phyloP scores from a whole-genome alignment of 139 green algal species.

The Chloropicon primus region DNA sequence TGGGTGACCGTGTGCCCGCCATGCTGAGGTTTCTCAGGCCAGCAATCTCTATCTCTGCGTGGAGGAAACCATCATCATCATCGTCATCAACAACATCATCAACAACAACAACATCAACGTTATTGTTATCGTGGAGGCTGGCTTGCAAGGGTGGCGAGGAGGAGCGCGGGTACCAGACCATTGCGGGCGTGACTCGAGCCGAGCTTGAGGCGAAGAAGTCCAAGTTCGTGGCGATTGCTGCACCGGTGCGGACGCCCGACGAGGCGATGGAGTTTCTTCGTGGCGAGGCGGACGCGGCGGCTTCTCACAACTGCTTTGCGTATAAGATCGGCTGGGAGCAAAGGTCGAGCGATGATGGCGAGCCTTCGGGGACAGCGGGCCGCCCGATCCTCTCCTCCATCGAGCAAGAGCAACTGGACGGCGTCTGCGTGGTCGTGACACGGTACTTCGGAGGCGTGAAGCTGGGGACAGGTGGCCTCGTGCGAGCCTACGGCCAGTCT shows the following conservation, averaged over 20 bases:
- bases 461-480: constrained; percentile 67
- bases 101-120: no score
- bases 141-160: no score
- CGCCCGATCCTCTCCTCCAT: constrained; percentile 67
- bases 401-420: constrained; percentile 39
- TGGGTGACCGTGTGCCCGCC: no score
- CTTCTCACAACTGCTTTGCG: constrained; percentile 71
- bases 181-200: no score
- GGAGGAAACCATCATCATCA: no score
- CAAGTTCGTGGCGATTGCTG: constrained; percentile 54
- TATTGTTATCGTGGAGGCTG: no score
- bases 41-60: no score
- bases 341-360: constrained; percentile 65
- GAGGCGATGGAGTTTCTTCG: constrained; percentile 39
- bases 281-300: constrained; percentile 23
- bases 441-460: constrained; percentile 78
- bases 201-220: constrained; percentile 53
- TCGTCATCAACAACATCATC: no score
- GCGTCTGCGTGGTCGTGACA: constrained; percentile 39
- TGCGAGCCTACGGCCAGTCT: constrained; percentile 58
- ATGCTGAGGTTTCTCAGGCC: no score
- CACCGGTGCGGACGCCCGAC: constrained; percentile 30
- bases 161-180: no score
- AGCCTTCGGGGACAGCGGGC: constrained; percentile 68
- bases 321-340: constrained; percentile 17